Percentiles rank a stretch among this genome's conserved stretches.
Conservation (phyloP, 1,284 basidiomycete genomes). For the Ganoderma sinense region DNA sequence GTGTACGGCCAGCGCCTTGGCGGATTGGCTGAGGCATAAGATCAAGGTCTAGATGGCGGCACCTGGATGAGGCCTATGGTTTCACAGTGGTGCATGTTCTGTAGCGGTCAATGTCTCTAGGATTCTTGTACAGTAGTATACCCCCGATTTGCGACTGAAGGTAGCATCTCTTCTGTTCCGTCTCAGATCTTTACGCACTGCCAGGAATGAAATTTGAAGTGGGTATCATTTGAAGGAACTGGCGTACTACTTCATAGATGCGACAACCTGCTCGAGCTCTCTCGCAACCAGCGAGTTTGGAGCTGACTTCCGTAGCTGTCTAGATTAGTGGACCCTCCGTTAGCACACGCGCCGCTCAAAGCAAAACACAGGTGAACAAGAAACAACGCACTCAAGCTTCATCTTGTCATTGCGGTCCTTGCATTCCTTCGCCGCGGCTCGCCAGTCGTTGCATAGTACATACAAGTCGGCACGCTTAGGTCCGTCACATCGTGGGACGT, state of each 20-base stretch:
- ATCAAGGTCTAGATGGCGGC: background rate
- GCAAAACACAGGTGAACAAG: background rate
- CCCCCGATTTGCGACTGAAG: background rate
- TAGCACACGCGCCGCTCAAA: conserved; percentile 4
- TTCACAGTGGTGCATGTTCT: background rate
- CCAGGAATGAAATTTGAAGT: background rate
- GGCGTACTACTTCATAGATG: conserved; percentile 65
- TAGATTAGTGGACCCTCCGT: conserved; percentile 39
- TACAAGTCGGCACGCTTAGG: conserved; percentile 87
- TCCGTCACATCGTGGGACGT: conserved; percentile 84
- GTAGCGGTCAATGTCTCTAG: background rate
- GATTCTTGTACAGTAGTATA: background rate
- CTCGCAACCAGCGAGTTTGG: conserved; percentile 82
- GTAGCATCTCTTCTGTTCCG: background rate
- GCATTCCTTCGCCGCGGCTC: conserved; percentile 85
- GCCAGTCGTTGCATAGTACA: conserved; percentile 89
- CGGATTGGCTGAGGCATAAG: background rate
- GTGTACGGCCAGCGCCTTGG: background rate
- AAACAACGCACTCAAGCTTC: conserved; percentile 71
- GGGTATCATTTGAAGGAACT: background rate
- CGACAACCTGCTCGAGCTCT: conserved; percentile 76
- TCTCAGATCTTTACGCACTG: background rate
- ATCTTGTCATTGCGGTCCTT: conserved; percentile 86
- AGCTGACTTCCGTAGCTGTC: conserved; percentile 72
- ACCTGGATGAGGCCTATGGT: background rate